These are phyloP conservation scores for Phytopythium oedochilum DNA, from an alignment of 352 stramenopile genomes.

Conservation along the genomic window DNA sequence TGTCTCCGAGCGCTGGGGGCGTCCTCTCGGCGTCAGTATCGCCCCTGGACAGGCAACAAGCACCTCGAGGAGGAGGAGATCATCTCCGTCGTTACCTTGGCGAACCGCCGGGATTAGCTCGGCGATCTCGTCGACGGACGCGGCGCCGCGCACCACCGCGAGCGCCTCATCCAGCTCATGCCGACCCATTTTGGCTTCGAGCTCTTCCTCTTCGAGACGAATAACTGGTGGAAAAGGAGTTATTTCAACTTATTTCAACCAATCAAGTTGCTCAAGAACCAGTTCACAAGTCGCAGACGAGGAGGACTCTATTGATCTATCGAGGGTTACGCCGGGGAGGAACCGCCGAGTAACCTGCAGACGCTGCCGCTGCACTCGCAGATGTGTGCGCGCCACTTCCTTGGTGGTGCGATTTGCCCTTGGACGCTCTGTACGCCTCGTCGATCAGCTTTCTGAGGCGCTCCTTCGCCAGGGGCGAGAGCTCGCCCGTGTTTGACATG, in stretches of 20 bases:
- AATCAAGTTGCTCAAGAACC: too few relatives aligned
- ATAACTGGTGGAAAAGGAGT: background rate
- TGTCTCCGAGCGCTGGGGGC: constrained; percentile 32
- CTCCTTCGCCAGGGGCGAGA: constrained; percentile 57
- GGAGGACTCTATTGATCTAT: background rate
- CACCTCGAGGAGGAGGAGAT: too few relatives aligned
- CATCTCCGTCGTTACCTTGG: too few relatives aligned
- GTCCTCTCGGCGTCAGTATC: background rate
- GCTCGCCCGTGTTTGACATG: constrained; percentile 25
- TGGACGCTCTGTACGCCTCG: constrained; percentile 50
- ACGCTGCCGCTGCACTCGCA: background rate
- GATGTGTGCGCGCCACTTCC: background rate
- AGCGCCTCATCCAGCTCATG: constrained; percentile 1
- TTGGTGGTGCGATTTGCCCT: background rate
- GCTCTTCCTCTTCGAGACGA: too few relatives aligned
- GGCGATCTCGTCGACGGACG: background rate
- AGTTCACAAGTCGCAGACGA: too few relatives aligned
- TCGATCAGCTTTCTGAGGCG: constrained; percentile 74
- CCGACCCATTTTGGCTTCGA: background rate
- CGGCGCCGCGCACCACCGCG: background rate
- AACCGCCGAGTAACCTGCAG: background rate
- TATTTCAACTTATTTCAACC: background rate
- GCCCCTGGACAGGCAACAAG: too few relatives aligned
- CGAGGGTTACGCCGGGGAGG: background rate
- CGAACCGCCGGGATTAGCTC: constrained; percentile 10